phyloP scores from a whole-genome alignment of 345 rosid genomes.

The Populus alba region DNA sequence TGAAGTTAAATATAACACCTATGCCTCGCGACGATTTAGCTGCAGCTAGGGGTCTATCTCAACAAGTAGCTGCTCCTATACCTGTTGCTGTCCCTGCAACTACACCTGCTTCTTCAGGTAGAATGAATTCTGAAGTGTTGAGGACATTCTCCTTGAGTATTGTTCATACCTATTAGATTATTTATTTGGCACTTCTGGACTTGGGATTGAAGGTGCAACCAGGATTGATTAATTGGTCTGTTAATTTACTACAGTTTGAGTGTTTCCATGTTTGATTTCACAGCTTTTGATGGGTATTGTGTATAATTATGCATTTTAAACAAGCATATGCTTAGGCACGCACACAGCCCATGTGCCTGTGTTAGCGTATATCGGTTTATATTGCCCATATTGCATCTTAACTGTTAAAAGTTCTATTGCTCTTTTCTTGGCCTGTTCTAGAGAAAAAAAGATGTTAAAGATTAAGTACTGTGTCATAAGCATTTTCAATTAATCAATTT shows the following conservation, averaged over 20 bases:
- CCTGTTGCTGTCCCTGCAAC: constrained; percentile 32
- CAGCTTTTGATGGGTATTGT: neutral
- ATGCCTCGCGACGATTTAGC: constrained; percentile 60
- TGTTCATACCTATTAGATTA: neutral
- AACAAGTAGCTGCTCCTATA: constrained; percentile 52
- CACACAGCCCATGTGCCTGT: neutral
- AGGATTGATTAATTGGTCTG: neutral
- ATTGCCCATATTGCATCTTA: neutral
- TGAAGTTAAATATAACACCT: constrained; percentile 70
- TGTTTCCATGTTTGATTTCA: neutral
- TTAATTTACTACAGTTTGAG: neutral
- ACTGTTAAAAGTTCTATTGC: neutral
- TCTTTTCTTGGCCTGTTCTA: neutral
- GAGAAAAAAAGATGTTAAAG: neutral
- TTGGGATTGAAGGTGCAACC: neutral
- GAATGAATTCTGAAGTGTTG: constrained; percentile 9
- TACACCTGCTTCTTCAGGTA: constrained; percentile 59
- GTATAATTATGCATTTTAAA: neutral
- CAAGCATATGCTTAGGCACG: neutral
- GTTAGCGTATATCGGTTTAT: neutral
- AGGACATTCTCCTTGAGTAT: constrained; percentile 1
- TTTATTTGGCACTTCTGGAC: neutral
- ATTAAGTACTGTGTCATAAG: neutral
- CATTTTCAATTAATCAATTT: neutral
- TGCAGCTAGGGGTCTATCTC: constrained; percentile 57